Base-by-base conservation (phyloP, 2,329 filamentous ascomycete species). In the Cladosporium sp. region DNA sequence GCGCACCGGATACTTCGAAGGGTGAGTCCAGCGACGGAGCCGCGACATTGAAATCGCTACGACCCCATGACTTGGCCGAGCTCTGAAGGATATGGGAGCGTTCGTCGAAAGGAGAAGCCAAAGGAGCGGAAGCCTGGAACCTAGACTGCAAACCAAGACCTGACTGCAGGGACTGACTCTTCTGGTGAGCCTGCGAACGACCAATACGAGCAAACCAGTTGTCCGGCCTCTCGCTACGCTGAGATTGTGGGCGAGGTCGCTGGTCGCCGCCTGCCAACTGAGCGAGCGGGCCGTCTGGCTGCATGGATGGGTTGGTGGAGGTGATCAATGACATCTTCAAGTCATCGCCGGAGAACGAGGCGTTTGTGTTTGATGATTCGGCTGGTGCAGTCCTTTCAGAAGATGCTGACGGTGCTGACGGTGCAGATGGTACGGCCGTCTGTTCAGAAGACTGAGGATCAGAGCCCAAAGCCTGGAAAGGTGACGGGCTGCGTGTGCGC, bases 401-500 rank as follows among this genome's bases (percentile, higher is more conserved):
- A 5, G 37, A 38, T 13, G 18, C 46, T 13, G 32, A 9, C 2
- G 43, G 14, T 16, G 32, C 43, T 9, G 46, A 43, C 11, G 48
- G 41, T 10, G 60, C 48, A 72, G 45, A 34, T 19, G 33, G 41
- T 11, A 40, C 43, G 16, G 57, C 46, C 13, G 51, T 56, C 9
- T 58, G 54, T 3, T 53, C 53, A 10, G 70, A 63, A 8, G 68
- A 58, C 22, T 57, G 62, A 14, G 58, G 63, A 13, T 67, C 49
- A 14, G 54, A 49, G 52, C 65, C 67, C 10, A 66, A 65, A 31
- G 73, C 68, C 41, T 65, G 66, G 59, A 80, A 75, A 2, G 82
- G 82, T 19, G 81, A 83, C 9, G 82, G 82, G 51, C 78, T 84
- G 49, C 81, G 74, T 35, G 76, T 78, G 56, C 77, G 75, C 56